phyloP scores from a whole-genome alignment of 2,329 filamentous ascomycete species.

The Penicillium sp. region DNA sequence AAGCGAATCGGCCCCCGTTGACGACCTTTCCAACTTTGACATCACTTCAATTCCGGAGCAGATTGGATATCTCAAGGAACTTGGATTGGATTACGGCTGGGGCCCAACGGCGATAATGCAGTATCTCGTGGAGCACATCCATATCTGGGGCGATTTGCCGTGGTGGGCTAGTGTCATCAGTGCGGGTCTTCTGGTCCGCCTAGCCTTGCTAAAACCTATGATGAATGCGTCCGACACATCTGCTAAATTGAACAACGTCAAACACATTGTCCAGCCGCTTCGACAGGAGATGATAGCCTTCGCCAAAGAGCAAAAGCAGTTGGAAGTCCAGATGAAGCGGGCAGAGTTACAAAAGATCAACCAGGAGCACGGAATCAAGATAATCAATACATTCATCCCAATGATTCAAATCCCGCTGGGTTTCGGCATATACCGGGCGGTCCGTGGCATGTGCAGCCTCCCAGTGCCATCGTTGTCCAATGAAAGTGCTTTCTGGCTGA shows the following conservation, averaged over 20 bases:
- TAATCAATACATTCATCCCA: slow-evolving; percentile 53
- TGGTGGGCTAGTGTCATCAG: slow-evolving; percentile 77
- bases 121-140: slow-evolving; percentile 75
- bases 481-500: slow-evolving; percentile 73
- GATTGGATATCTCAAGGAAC: slow-evolving; percentile 75
- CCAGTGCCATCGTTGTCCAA: slow-evolving; percentile 75
- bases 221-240: slow-evolving; percentile 60
- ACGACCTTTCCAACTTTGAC: slow-evolving; percentile 29
- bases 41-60: slow-evolving; percentile 64
- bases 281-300: slow-evolving; percentile 53
- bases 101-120: slow-evolving; percentile 73
- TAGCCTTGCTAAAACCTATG: slow-evolving; percentile 64
- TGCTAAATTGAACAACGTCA: slow-evolving; percentile 61
- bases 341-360: slow-evolving; percentile 53
- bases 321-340: slow-evolving; percentile 47
- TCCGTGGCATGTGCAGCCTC: slow-evolving; percentile 69
- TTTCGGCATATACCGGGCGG: slow-evolving; percentile 74
- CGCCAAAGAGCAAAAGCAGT: slow-evolving; percentile 46
- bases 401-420: slow-evolving; percentile 68
- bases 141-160: slow-evolving; percentile 70
- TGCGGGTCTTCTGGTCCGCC: slow-evolving; percentile 64
- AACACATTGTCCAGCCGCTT: slow-evolving; percentile 57
- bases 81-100: slow-evolving; percentile 85
- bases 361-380: slow-evolving; percentile 54
- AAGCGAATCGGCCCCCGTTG: slow-evolving; percentile 13